Evolutionary conservation across 2,329 filamentous ascomycete genomes (phyloP).

Genomic region (Scopulariopsis brevicaulis): DNA sequence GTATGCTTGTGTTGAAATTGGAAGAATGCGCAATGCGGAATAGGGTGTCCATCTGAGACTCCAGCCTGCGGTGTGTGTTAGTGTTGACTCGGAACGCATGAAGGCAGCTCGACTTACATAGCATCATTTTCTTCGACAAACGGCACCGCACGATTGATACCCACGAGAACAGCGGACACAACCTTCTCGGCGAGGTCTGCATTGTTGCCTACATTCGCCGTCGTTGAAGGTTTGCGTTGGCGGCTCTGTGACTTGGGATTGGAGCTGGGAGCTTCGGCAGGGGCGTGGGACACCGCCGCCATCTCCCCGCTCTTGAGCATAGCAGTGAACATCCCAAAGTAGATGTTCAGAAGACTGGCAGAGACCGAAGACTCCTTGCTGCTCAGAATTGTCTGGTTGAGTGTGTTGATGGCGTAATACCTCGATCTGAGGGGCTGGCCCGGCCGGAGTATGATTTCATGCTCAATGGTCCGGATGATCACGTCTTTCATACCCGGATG

Average conservation of each 20-base stretch:
- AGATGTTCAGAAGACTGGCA: conserved; percentile 73
- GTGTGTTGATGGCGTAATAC: conserved; percentile 91
- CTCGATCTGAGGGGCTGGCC: conserved; percentile 81
- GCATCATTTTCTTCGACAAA: conserved; percentile 75
- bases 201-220: conserved; percentile 50
- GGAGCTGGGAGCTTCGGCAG: conserved; percentile 26
- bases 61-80: conserved; percentile 41
- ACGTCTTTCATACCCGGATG: conserved; percentile 92
- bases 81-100: conserved; percentile 7
- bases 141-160: conserved; percentile 91
- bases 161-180: conserved; percentile 80
- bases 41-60: conserved; percentile 83
- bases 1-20: conserved; percentile 97
- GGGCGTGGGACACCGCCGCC: conserved; percentile 23
- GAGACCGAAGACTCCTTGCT: conserved; percentile 72
- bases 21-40: conserved; percentile 95
- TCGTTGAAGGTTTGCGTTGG: conserved; percentile 8
- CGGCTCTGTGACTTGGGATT: conserved; percentile 22
- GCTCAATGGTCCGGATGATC: conserved; percentile 75
- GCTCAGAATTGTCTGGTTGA: conserved; percentile 93
- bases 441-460: conserved; percentile 76
- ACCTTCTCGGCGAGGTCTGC: conserved; percentile 56
- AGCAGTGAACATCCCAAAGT: conserved; percentile 79
- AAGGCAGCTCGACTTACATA: conserved; percentile 37
- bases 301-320: conserved; percentile 56